Conservation (phyloP, 2,329 filamentous ascomycete genomes). For the Zasmidium citrigriseum region DNA sequence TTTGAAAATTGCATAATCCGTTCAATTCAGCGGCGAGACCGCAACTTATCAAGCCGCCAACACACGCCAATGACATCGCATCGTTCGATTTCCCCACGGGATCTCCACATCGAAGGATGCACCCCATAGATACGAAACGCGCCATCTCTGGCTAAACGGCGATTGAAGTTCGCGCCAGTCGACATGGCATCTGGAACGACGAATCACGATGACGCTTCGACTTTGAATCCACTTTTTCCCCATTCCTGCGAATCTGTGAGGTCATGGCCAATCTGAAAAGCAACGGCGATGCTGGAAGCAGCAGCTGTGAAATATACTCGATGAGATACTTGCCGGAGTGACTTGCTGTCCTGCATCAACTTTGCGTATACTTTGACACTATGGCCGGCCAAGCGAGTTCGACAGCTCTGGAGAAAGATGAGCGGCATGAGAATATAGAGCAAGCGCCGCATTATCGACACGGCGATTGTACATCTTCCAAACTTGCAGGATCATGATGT, state of each 20-base stretch:
- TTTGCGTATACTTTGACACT: not conserved
- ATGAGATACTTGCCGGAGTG: not conserved
- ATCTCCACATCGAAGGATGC: too few relatives aligned
- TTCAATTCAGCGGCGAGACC: too few relatives aligned
- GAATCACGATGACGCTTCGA: not conserved
- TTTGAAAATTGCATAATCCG: too few relatives aligned
- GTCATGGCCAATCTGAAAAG: not conserved
- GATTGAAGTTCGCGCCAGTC: not conserved
- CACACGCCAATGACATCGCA: too few relatives aligned
- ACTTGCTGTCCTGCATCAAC: not conserved
- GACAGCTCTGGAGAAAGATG: not conserved
- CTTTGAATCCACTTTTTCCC: not conserved
- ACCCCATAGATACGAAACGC: not conserved
- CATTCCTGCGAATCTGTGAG: not conserved
- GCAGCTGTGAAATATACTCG: not conserved
- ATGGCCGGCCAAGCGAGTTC: not conserved
- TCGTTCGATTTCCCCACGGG: too few relatives aligned
- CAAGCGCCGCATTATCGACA: not conserved
- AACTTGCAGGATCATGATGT: not conserved
- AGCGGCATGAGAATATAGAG: not conserved
- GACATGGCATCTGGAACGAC: not conserved
- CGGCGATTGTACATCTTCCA: not conserved
- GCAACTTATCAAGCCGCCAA: too few relatives aligned
- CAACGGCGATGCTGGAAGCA: not conserved
- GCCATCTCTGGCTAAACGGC: not conserved